Percentiles rank a stretch among this genome's conserved stretches.
Conservation (phyloP, 306 rosid species). For the Inga laurina region DNA sequence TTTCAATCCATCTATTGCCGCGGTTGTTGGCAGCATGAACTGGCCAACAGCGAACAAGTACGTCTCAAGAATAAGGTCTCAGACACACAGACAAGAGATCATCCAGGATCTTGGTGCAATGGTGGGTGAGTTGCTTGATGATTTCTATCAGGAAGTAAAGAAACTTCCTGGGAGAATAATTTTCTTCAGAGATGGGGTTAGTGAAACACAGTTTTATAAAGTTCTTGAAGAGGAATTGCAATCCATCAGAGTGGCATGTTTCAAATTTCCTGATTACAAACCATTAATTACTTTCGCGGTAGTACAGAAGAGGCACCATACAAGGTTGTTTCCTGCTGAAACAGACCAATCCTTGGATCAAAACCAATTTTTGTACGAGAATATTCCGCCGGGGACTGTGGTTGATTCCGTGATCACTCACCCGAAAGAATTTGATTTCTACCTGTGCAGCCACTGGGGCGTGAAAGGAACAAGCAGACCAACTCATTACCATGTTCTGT, state of each 20-base stretch:
- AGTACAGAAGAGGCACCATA: constrained; percentile 97
- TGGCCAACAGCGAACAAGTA: constrained; percentile 99
- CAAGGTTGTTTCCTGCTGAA: constrained; percentile 87
- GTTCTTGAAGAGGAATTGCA: constrained; percentile 84
- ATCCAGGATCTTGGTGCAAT: constrained; percentile 80
- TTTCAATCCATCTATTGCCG: constrained; percentile 91
- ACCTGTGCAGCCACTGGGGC: constrained; percentile 95
- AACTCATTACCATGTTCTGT: constrained; percentile 89
- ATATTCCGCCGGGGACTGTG: constrained; percentile 92
- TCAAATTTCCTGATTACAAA: constrained; percentile 61
- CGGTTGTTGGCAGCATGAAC: constrained; percentile 98
- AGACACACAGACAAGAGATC: constrained; percentile 93
- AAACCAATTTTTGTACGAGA: constrained; percentile 60
- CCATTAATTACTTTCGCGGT: constrained; percentile 88
- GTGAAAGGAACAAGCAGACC: constrained; percentile 98
- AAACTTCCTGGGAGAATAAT: constrained; percentile 81
- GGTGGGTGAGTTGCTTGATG: constrained; percentile 88
- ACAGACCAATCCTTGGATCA: constrained; percentile 55
- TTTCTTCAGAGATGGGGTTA: constrained; percentile 96
- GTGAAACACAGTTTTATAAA: constrained; percentile 89
- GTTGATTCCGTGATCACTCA: constrained; percentile 96
- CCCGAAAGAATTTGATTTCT: constrained; percentile 93
- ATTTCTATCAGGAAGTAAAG: constrained; percentile 71
- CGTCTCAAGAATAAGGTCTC: constrained; percentile 96
- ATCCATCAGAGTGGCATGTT: constrained; percentile 70